Evolutionary conservation across 768 basidiomycete species (phyloP), one percentile per base, ranked within the genome.

Genomic region (Boletus insuetus): DNA sequence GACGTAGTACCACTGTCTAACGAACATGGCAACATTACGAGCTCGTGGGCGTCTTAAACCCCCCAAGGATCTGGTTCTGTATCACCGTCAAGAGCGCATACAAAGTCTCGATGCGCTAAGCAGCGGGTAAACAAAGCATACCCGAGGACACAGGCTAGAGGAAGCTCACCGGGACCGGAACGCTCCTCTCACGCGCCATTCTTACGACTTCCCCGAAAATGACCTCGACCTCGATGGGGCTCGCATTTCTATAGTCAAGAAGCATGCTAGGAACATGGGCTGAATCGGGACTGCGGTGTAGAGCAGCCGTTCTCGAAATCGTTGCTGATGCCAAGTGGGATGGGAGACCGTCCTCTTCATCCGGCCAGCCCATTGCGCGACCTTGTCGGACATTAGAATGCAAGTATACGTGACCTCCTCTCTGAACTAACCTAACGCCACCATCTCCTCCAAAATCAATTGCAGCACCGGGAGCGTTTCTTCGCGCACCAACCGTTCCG

Each of bases 221-320:
- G 13, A 79, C 83, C 64, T 87, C 86, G 1, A 87, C 79, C 69
- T 88, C 86, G 55, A 86, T 79, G 38, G 86, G 84, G 50, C 73
- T 74, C 3, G 77, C 79, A 46, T 72, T 76, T 61, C 62, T 53
- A 46, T 64, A 60, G 63, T 87, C 85, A 6, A 86, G 73, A 34
- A 85, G 71, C 84, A 87, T 87, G 62, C 85, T 86, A 5, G 83
- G 78, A 47, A 75, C 73, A 47, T 84, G 79, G 9, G 50, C 73
- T 58, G 73, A 78, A 3, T 79, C 74, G 3, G 84, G 74, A 24
- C 58, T 58, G 32, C 59, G 63, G 56, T 85, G 77, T 32, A 78
- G 26, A 12, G 59, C 56, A 43, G 68, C 69, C 4, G 79, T 80
- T 26, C 60, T 65, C 53, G 72, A 66, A 4, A 85, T 68, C 16